A percentile compares a stretch with the other conserved stretches of the same genome.
Evolutionary conservation across 495 filamentous ascomycete species (phyloP).

Genomic region (Aspergillus haitiensis): DNA sequence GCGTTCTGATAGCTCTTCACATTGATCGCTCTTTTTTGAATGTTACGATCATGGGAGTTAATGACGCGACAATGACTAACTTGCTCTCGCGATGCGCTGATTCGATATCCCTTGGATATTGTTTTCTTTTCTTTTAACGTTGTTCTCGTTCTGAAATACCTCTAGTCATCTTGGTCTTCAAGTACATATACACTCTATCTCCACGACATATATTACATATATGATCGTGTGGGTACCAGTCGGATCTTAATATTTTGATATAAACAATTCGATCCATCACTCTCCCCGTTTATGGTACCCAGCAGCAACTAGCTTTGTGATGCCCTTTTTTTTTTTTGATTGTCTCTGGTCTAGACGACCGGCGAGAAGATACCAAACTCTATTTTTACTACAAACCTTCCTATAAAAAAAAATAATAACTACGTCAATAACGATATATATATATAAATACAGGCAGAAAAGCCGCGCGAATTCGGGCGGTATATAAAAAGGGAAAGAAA

Average conservation of each 20-base stretch:
- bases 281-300: no score
- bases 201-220: not conserved
- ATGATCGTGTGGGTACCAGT: not conserved
- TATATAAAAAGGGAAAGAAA: no score
- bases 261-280: no score
- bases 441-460: no score
- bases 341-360: not conserved
- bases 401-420: no score
- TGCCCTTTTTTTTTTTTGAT: not conserved
- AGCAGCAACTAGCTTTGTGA: not conserved
- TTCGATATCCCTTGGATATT: not conserved
- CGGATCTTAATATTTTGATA: no score
- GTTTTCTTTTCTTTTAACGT: not conserved
- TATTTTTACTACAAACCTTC: no score
- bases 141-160: not conserved
- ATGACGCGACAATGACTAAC: slow-evolving; percentile 13
- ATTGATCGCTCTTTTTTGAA: not conserved
- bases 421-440: no score
- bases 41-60: slow-evolving; percentile 10
- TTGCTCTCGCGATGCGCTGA: not conserved
- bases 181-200: not conserved
- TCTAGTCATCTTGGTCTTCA: not conserved
- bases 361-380: not conserved
- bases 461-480: no score
- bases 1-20: not conserved